Percentiles rank a stretch among this genome's conserved stretches.
phyloP scores from a whole-genome alignment of 1,284 basidiomycete species.

The Cutaneotrichosporon cyanovorans region DNA sequence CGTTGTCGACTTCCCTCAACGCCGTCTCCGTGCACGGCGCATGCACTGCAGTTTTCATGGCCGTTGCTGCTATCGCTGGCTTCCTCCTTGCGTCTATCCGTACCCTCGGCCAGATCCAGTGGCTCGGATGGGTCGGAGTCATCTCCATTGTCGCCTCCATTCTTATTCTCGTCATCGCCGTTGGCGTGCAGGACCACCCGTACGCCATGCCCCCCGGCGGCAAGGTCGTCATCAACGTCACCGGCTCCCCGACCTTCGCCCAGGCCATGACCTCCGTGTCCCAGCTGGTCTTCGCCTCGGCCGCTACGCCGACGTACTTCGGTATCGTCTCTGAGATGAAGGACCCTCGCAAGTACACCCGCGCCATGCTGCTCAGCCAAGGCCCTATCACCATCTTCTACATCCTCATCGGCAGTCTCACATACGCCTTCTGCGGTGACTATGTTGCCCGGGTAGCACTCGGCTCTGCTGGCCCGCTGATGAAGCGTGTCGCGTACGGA shows the following conservation, averaged over 20 bases:
- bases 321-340: conserved; percentile 30
- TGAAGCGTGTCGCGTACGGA: conserved; percentile 45
- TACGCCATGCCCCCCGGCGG: neutral
- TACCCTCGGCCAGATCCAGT: conserved; percentile 40
- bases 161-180: conserved; percentile 42
- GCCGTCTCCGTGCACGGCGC: conserved; percentile 37
- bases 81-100: conserved; percentile 33
- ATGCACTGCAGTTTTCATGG: conserved; percentile 41
- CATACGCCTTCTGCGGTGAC: conserved; percentile 37
- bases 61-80: conserved; percentile 28
- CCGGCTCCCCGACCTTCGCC: conserved; percentile 26
- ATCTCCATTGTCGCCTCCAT: conserved; percentile 34
- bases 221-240: conserved; percentile 10
- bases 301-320: conserved; percentile 22
- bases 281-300: conserved; percentile 39
- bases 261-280: conserved; percentile 38
- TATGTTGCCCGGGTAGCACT: conserved; percentile 42
- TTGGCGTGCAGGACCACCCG: conserved; percentile 26
- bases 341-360: conserved; percentile 26
- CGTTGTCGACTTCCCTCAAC: conserved; percentile 45
- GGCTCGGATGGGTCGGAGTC: conserved; percentile 40
- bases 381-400: conserved; percentile 32
- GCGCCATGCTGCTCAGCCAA: conserved; percentile 25
- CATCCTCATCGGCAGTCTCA: conserved; percentile 24
- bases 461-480: conserved; percentile 36